Base-by-base conservation (phyloP, 2,329 filamentous ascomycete genomes). In the Apiospora malaysiana region DNA sequence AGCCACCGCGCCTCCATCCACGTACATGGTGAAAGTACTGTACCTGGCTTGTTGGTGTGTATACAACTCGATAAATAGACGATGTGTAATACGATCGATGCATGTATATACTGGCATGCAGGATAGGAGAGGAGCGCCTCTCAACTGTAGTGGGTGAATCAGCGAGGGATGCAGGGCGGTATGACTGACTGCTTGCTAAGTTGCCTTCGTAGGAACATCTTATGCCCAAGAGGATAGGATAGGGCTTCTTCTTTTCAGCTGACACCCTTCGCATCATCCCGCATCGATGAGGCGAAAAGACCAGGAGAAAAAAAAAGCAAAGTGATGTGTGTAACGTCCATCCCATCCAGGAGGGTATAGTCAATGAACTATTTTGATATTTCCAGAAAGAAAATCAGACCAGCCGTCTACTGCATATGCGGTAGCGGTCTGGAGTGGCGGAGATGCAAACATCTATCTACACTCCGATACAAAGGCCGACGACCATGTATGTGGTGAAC, bases 401-500 rank as follows among this genome's bases (percentile, higher is more conserved):
- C 27, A 21, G 16, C 49, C 7, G 25, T 10, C n/a, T 14, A 23
- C n/a, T 23, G 16, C 2, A 16, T 59, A 21, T 4, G 3, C 3
- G 2, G 27, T 37, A 16, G 51, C 51, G 51, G 51, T 59, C 51
- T 59, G 51, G 7, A 59, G 51, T 59, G 51, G 51, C 51, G 51
- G 51, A 59, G 6, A 21, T 37, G 21, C 23, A 21, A 14, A 27
- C 4, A 6, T 6, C 32, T 5, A 6, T 6, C 32, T 5, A 6
- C 4, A 14, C 2, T 18, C 25, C 18, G 49, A 27, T 56, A 8
- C 49, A 56, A 32, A 32, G 9, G 49, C 49, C 25, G 49, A 32
- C 10, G n/a, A n/a, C n/a, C n/a, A n/a, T n/a, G n/a, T 45, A 14
- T 32, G 25, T 7, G 10, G 49, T 32, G 49, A 56, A 9, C 49